Conservation (phyloP, 495 filamentous ascomycete genomes). For the Talaromyces trachyspermus region DNA sequence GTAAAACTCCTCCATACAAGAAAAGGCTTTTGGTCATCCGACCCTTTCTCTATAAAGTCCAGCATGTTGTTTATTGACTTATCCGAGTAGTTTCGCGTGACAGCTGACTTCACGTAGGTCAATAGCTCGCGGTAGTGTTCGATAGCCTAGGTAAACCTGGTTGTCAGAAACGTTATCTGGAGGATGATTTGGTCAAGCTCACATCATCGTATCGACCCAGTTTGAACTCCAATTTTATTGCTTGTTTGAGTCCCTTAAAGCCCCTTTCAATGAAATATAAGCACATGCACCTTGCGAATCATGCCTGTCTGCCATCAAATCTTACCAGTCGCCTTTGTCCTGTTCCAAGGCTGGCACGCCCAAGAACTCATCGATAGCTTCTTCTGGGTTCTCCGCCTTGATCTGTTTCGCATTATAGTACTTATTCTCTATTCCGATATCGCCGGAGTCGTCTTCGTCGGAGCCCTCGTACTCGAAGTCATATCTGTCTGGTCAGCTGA, state of each 20-base stretch:
- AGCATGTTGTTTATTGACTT: slow-evolving; percentile 99
- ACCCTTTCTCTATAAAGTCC: slow-evolving; percentile 92
- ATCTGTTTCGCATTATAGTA: slow-evolving; percentile 99
- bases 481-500: slow-evolving; percentile 48
- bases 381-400: slow-evolving; percentile 78
- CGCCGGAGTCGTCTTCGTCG: slow-evolving; percentile 78
- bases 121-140: slow-evolving; percentile 92
- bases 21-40: slow-evolving; percentile 71
- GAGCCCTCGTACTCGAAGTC: slow-evolving; percentile 96
- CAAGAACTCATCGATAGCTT: slow-evolving; percentile 86
- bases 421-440: slow-evolving; percentile 97
- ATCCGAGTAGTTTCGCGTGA: slow-evolving; percentile 97
- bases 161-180: slow-evolving; percentile 12
- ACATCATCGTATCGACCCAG: slow-evolving; percentile 80
- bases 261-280: slow-evolving; percentile 52
- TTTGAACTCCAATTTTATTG: slow-evolving; percentile 94
- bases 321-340: slow-evolving; percentile 88
- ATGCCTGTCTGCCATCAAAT: too few relatives aligned
- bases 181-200: slow-evolving; percentile 11
- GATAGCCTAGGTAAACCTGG: slow-evolving; percentile 57
- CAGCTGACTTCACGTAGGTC: slow-evolving; percentile 93
- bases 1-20: slow-evolving; percentile 95
- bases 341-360: slow-evolving; percentile 74
- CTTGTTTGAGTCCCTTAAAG: slow-evolving; percentile 96
- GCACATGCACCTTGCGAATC: too few relatives aligned